Percentiles rank a stretch among this genome's conserved stretches.
Evolutionary conservation across 2,329 filamentous ascomycete genomes (phyloP).

Genomic region (Xylariaceae sp.): DNA sequence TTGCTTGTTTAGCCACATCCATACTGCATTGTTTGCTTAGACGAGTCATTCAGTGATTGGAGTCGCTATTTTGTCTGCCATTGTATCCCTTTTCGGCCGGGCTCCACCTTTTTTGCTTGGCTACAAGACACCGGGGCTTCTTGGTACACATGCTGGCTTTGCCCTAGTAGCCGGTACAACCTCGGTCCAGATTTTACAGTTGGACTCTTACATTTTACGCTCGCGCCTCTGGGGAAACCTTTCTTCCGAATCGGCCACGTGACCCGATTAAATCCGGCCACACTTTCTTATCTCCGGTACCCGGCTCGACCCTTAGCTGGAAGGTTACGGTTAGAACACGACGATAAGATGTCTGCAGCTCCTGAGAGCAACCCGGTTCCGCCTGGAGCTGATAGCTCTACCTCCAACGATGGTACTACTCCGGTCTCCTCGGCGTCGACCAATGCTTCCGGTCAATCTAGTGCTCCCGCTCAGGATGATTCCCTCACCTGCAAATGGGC

Average conservation of each 20-base stretch:
- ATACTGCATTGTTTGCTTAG: constrained; percentile 3
- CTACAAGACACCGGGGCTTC: constrained; percentile 7
- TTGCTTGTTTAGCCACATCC: neutral
- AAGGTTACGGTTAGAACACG: neutral
- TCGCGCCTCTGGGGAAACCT: constrained; percentile 6
- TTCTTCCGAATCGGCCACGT: constrained; percentile 7
- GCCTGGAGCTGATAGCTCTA: constrained; percentile 34
- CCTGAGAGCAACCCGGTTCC: constrained; percentile 25
- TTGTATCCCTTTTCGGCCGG: constrained; percentile 13
- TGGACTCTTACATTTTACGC: neutral
- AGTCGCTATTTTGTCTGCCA: neutral
- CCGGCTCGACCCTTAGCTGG: neutral
- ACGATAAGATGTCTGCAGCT: constrained; percentile 26
- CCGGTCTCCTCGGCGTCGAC: constrained; percentile 47
- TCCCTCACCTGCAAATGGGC: constrained; percentile 55
- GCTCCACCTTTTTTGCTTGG: constrained; percentile 2
- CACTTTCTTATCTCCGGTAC: neutral
- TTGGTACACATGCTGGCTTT: constrained; percentile 1
- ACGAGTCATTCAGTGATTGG: constrained; percentile 5
- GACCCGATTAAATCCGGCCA: constrained; percentile 2
- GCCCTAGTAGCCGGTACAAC: constrained; percentile 1
- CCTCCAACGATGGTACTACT: constrained; percentile 46
- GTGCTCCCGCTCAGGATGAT: constrained; percentile 42
- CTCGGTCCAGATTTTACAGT: neutral
- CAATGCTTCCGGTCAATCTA: constrained; percentile 41